Conservation (phyloP, 768 basidiomycete genomes). For the Termitomyces sp. region DNA sequence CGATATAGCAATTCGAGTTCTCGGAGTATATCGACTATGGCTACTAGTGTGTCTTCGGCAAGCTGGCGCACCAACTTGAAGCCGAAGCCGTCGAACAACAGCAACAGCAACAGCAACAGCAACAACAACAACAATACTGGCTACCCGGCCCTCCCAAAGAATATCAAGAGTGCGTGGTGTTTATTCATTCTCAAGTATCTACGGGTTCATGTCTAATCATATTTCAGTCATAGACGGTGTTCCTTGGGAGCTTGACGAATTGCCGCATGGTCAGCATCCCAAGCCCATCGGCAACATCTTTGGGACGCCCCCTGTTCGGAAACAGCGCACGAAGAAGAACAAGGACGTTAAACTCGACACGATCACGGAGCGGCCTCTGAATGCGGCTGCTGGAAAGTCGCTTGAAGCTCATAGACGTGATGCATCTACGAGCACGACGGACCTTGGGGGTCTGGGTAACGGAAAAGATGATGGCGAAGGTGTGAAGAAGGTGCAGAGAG, state of each 20-base stretch:
- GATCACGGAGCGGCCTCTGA: constrained; percentile 62
- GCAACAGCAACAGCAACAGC: constrained; percentile 12
- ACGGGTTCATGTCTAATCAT: too few relatives aligned
- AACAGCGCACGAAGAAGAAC: constrained; percentile 60
- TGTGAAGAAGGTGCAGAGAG: constrained; percentile 78
- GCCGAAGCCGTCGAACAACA: constrained; percentile 18
- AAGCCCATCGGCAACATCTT: constrained; percentile 62
- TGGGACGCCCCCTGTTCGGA: constrained; percentile 54
- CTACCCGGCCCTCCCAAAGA: constrained; percentile 45
- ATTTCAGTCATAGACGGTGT: constrained; percentile 66
- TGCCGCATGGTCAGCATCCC: constrained; percentile 59
- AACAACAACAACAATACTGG: constrained; percentile 15
- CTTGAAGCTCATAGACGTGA: constrained; percentile 48
- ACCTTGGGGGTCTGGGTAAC: constrained; percentile 38
- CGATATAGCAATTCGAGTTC: constrained; percentile 72
- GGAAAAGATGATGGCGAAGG: constrained; percentile 42
- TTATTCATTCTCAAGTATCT: too few relatives aligned
- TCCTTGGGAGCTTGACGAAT: constrained; percentile 67
- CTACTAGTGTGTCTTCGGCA: constrained; percentile 70
- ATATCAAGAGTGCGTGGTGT: constrained; percentile 70
- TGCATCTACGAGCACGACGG: constrained; percentile 72
- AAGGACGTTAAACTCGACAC: constrained; percentile 68
- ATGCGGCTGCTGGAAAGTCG: constrained; percentile 31
- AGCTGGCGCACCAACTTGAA: constrained; percentile 64
- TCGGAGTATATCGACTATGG: constrained; percentile 72